Percentiles rank a stretch among this genome's conserved stretches.
Conservation (phyloP, 306 rosid genomes). For the Gastrolobium bilobum region DNA sequence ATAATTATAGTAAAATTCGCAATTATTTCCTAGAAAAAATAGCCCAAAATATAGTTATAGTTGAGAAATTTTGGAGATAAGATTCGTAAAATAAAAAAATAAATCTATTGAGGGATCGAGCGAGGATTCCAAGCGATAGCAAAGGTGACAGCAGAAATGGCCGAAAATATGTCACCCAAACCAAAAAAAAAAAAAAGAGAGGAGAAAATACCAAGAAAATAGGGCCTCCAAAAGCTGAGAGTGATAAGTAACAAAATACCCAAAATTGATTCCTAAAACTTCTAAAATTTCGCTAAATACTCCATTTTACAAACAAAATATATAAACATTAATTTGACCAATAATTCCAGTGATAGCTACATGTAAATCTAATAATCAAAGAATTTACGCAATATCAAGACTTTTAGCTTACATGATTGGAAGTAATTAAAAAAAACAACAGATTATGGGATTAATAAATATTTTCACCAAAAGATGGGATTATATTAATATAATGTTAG, state of each 20-base stretch:
- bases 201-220: background rate
- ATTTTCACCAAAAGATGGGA: too few relatives aligned
- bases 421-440: too few relatives aligned
- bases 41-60: background rate
- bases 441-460: too few relatives aligned
- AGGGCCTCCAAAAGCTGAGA: background rate
- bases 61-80: slow-evolving; percentile 1
- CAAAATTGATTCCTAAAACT: background rate
- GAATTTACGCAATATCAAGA: too few relatives aligned
- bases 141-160: background rate
- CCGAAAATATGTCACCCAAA: background rate
- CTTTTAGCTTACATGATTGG: too few relatives aligned
- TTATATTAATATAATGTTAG: too few relatives aligned
- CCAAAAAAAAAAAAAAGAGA: background rate
- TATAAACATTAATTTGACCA: background rate
- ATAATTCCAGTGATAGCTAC: too few relatives aligned
- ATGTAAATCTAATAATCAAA: too few relatives aligned
- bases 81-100: slow-evolving; percentile 19
- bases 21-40: background rate
- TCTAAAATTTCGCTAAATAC: background rate
- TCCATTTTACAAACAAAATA: background rate
- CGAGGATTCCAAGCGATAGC: background rate
- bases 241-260: background rate
- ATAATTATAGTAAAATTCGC: background rate
- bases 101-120: background rate